A percentile compares a stretch with the other conserved stretches of the same genome.
Conservation (phyloP, 192 early-diverging fungal species). For the Geranomyces variabilis region DNA sequence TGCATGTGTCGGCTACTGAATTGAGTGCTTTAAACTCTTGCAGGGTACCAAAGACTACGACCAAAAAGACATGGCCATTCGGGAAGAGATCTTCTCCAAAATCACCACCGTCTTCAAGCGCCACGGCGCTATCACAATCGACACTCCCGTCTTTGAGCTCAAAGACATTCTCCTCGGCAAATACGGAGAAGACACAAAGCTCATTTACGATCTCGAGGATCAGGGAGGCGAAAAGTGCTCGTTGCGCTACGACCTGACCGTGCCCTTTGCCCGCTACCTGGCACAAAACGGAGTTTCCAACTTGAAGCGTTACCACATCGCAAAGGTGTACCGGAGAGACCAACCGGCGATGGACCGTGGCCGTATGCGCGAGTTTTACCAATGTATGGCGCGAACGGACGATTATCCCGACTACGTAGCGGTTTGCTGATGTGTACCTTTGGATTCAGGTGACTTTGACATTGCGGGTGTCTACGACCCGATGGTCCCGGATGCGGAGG, state of each 20-base stretch:
- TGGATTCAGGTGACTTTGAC: constrained; percentile 80
- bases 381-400: constrained; percentile 65
- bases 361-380: constrained; percentile 98
- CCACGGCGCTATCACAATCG: constrained; percentile 97
- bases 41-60: constrained; percentile 94
- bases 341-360: constrained; percentile 98
- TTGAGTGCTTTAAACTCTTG: not conserved
- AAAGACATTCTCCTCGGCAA: constrained; percentile 96
- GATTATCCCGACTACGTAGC: too few species aligned
- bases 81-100: constrained; percentile 87
- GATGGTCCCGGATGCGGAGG: constrained; percentile 98
- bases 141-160: constrained; percentile 98
- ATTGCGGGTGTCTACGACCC: constrained; percentile 92
- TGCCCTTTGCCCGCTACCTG: constrained; percentile 95
- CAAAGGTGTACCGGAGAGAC: constrained; percentile 97
- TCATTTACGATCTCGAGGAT: constrained; percentile 97
- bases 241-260: constrained; percentile 95
- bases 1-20: not conserved
- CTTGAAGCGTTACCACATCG: constrained; percentile 97
- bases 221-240: constrained; percentile 97
- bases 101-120: constrained; percentile 89
- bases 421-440: not conserved
- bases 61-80: constrained; percentile 96
- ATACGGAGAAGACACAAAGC: constrained; percentile 98
- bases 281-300: constrained; percentile 88